Conservation (phyloP, 2,329 filamentous ascomycete species). For the Sphaerulina populicola region DNA sequence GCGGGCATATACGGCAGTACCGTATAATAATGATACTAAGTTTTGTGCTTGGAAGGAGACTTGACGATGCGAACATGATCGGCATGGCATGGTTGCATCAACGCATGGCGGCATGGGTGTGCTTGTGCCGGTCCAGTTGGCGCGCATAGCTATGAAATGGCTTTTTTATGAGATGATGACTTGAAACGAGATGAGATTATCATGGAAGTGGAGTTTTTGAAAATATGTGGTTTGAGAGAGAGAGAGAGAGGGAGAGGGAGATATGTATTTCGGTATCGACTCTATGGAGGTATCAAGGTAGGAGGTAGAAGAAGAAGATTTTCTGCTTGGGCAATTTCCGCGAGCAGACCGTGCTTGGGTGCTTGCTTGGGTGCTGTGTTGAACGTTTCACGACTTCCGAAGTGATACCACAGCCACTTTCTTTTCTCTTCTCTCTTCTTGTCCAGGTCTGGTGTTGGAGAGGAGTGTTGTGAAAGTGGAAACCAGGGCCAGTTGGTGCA, state of each 20-base stretch:
- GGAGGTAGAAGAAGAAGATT: not conserved
- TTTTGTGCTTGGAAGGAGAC: not conserved
- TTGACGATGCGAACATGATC: not conserved
- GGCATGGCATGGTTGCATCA: not conserved
- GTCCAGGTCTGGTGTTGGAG: too few relatives aligned
- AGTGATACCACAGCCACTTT: constrained; percentile 1
- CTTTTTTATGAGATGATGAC: not conserved
- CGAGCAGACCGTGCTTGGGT: not conserved
- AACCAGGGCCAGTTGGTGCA: too few relatives aligned
- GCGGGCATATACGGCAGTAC: not conserved
- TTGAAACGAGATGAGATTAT: not conserved
- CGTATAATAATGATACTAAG: not conserved
- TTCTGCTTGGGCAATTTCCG: not conserved
- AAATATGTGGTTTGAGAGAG: not conserved
- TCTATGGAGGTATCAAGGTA: too few relatives aligned
- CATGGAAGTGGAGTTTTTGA: not conserved
- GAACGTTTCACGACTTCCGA: not conserved
- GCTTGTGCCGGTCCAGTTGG: not conserved
- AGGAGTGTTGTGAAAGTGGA: too few relatives aligned
- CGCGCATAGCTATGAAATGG: not conserved
- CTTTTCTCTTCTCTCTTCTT: not conserved
- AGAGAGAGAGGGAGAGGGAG: too few relatives aligned
- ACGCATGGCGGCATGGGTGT: not conserved
- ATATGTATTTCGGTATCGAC: too few relatives aligned
- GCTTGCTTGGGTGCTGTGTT: too few relatives aligned